Base-by-base conservation (phyloP, 2,329 filamentous ascomycete species). In the Penicillium decumbens region DNA sequence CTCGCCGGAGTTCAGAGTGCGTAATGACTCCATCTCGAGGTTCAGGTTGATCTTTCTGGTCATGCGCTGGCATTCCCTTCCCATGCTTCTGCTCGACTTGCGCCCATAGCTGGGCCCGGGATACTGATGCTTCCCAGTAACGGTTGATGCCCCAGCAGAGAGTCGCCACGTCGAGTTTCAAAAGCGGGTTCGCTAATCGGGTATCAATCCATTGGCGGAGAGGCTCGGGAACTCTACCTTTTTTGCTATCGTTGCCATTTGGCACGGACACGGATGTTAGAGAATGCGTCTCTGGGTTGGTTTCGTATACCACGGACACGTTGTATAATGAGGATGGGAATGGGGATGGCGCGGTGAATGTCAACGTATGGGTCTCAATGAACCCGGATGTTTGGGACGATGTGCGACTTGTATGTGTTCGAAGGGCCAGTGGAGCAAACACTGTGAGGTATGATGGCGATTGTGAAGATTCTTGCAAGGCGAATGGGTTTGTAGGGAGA, bases 401-500 rank as follows among this genome's bases (percentile, higher is more conserved):
- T 8, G 59, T 43, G 35, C 60, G 58, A n/a, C 49, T 62, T 24
- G 64, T 69, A 28, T 64, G 60, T 12, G 65, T 50, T 5, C 54
- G 61, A 49, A 87, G 83, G 0, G 74, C 74, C 12, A 93, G 76
- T 0, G 85, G 81, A 0, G 82, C 87, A 59, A 93, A 89, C 7
- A 85, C 76, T 40, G 85, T 80, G 0, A 91, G 75, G 56, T 85
- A 89, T 0, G 85, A 82, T 2, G 87, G 70, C 43, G 86, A 81
- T 51, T 90, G 81, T 0, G 60, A 54, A 20, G 57, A 57, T 29
- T 64, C 58, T 39, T 77, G 73, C 1, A 85, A 76, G 0, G 80
- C 76, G 70, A 90, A 75, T 1, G 82, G 78, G 61, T 91, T 87
- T 1, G 85, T 87, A 6, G 78, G 72, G 0, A 79, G 65, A 1